Conservation (phyloP, 1,284 basidiomycete genomes). For the Cutaneotrichosporon cutaneum region DNA sequence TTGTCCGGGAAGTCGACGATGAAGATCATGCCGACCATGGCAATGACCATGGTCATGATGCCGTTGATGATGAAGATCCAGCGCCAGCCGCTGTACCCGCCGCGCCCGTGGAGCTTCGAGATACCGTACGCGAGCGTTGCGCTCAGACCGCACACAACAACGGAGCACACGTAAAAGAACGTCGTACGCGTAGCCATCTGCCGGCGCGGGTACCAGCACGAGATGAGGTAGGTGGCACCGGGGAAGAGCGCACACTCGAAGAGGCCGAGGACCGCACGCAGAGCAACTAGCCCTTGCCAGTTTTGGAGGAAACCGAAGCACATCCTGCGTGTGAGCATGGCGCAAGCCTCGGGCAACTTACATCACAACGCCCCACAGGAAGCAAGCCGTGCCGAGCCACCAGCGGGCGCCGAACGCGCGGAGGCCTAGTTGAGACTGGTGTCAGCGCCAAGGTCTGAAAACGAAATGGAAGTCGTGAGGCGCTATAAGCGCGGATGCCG, state of each 20-base stretch:
- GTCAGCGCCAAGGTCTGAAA: background rate
- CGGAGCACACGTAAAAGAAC: slow-evolving; percentile 14
- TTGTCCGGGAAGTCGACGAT: slow-evolving; percentile 25
- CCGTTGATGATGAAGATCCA: slow-evolving; percentile 22
- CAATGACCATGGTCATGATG: slow-evolving; percentile 17
- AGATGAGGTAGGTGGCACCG: slow-evolving; percentile 53
- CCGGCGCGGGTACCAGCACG: slow-evolving; percentile 54
- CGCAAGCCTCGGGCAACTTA: slow-evolving; percentile 28
- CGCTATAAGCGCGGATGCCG: background rate
- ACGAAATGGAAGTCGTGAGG: no score
- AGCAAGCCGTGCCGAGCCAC: slow-evolving; percentile 18
- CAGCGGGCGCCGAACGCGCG: slow-evolving; percentile 23
- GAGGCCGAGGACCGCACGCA: slow-evolving; percentile 52
- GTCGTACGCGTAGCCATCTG: slow-evolving; percentile 46
- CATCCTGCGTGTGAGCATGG: slow-evolving; percentile 44
- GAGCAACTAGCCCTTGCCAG: slow-evolving; percentile 48
- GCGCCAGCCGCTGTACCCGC: slow-evolving; percentile 17
- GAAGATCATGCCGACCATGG: slow-evolving; percentile 2
- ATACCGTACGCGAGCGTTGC: slow-evolving; percentile 16
- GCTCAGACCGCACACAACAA: slow-evolving; percentile 21
- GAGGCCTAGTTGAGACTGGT: slow-evolving; percentile 28
- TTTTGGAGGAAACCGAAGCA: slow-evolving; percentile 46
- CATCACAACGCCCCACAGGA: slow-evolving; percentile 52
- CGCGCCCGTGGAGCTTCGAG: slow-evolving; percentile 14
- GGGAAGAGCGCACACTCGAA: slow-evolving; percentile 50